Base-by-base conservation (phyloP, 2,329 filamentous ascomycete species). In the Stemphylium vesicarium region DNA sequence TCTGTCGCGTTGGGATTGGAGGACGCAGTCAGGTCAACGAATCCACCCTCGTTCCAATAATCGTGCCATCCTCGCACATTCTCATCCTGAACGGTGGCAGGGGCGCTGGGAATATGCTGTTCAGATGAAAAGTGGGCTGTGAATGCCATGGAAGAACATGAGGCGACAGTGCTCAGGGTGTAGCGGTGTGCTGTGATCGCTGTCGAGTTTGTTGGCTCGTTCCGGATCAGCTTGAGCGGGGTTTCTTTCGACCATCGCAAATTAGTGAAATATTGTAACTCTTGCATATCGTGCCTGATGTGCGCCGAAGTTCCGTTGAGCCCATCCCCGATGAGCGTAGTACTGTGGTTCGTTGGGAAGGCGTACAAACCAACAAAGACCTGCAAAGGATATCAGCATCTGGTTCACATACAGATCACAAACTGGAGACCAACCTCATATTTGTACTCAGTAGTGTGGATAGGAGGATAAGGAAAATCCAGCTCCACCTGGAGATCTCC, bases 321-420 rank as follows among this genome's bases (percentile, higher is more conserved):
- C 10, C 66, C 65, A 3, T 59, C 56, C n/a, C 43, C 46, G 2
- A 65, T 48, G 1, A 82, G 57, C 0, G 53, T 65, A 0, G 81
- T 82, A 2, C 65, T 75, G 55, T 83, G 80, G 11, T 76, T 75
- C 8, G 67, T 62, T 0, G 80, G 78, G 9, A 76, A 77, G 59
- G 82, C 80, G 64, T 80, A 82, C 4, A 80, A 69, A 2, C 82
- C 81, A 2, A 82, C 81, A 53, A 80, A 84, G 1, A 80, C 80
- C 44, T 83, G 77, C 47, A 12, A 79, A 81, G 56, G 80, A 52
- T 11, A 2, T 49, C n/a, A 54, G 18, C 16, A 16, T 8, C 10
- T n/a, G 20, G 4, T 2, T 32, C 5, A 4, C 4, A 32, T 18
- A 15, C 20, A 12, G 15, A 20, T 8, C 4, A 26, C 5, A 6